A percentile compares a stretch with the other conserved stretches of the same genome.
Conservation (phyloP, 805 yeast genomes). For the Wickerhamiella siamensis region DNA sequence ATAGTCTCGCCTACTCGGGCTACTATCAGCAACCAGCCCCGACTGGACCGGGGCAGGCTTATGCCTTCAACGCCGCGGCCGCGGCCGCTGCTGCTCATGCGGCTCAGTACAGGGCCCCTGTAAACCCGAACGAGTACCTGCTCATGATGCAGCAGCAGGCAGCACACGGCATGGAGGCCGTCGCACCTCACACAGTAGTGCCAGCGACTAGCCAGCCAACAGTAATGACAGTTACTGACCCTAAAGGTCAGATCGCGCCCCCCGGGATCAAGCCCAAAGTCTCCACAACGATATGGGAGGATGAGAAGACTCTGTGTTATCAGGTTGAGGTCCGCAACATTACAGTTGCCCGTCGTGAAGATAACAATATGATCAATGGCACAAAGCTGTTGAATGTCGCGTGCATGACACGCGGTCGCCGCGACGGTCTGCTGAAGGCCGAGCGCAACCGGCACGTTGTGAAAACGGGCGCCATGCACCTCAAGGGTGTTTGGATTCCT, state of each 20-base stretch:
- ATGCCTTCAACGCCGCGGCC: not conserved
- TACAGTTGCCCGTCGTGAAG: slow-evolving; percentile 70
- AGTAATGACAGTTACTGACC: slow-evolving; percentile 24
- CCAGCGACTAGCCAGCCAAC: slow-evolving; percentile 6
- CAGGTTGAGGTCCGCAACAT: slow-evolving; percentile 76
- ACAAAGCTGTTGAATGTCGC: slow-evolving; percentile 73
- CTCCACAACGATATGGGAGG: slow-evolving; percentile 85
- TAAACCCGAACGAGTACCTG: slow-evolving; percentile 5
- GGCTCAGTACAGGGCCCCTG: slow-evolving; percentile 1
- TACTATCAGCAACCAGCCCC: slow-evolving; percentile 1
- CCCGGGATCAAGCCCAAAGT: slow-evolving; percentile 39
- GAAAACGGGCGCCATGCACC: slow-evolving; percentile 74
- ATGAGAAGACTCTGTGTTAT: slow-evolving; percentile 69
- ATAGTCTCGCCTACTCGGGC: not conserved
- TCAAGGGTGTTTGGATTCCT: slow-evolving; percentile 86
- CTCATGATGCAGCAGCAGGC: slow-evolving; percentile 8
- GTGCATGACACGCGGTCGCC: slow-evolving; percentile 73
- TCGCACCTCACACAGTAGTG: slow-evolving; percentile 2
- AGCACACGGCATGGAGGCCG: not conserved
- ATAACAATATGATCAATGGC: slow-evolving; percentile 74
- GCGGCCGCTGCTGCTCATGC: slow-evolving; percentile 4
- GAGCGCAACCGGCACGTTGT: slow-evolving; percentile 69
- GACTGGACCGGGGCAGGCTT: not conserved
- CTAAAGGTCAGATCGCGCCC: slow-evolving; percentile 28
- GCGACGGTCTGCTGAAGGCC: slow-evolving; percentile 70